phyloP scores from a whole-genome alignment of 2,329 filamentous ascomycete genomes.

The Trichoderma arundinaceum region DNA sequence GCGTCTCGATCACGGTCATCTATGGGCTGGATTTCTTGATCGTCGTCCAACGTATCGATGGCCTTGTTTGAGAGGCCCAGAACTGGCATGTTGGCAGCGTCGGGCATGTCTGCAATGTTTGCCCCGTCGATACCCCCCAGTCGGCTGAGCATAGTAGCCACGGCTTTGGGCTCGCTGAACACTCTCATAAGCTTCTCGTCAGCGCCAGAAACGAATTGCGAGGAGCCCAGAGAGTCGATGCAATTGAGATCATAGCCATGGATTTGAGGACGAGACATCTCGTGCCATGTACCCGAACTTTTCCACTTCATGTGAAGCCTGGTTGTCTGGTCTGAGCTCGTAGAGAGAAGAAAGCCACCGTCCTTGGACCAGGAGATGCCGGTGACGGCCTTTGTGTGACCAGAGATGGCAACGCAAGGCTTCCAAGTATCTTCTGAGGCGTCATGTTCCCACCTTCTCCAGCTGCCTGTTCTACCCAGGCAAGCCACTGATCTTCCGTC shows the following conservation, averaged over 20 bases:
- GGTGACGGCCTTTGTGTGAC: constrained; percentile 82
- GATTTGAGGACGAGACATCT: constrained; percentile 94
- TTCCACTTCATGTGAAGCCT: constrained; percentile 84
- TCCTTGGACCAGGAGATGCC: constrained; percentile 83
- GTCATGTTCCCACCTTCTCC: constrained; percentile 81
- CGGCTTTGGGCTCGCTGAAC: constrained; percentile 85
- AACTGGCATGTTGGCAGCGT: constrained; percentile 93
- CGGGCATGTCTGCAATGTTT: constrained; percentile 64
- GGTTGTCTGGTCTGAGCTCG: constrained; percentile 90
- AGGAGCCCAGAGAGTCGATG: constrained; percentile 73
- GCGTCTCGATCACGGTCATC: constrained; percentile 59
- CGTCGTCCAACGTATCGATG: constrained; percentile 64
- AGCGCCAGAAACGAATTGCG: constrained; percentile 89
- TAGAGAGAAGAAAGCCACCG: constrained; percentile 86
- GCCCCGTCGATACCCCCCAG: constrained; percentile 65
- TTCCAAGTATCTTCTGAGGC: constrained; percentile 70
- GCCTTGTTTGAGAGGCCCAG: constrained; percentile 96
- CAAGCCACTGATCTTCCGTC: constrained; percentile 76
- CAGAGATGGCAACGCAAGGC: constrained; percentile 77
- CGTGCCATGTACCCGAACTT: constrained; percentile 77
- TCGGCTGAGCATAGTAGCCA: constrained; percentile 73
- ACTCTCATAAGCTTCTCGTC: constrained; percentile 98
- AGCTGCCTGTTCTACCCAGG: constrained; percentile 89
- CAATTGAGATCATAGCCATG: constrained; percentile 98
- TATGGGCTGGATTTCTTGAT: constrained; percentile 51